Percentiles rank a stretch among this genome's conserved stretches.
phyloP scores from a whole-genome alignment of 2,329 filamentous ascomycete genomes.

The Verticillium dahliae region DNA sequence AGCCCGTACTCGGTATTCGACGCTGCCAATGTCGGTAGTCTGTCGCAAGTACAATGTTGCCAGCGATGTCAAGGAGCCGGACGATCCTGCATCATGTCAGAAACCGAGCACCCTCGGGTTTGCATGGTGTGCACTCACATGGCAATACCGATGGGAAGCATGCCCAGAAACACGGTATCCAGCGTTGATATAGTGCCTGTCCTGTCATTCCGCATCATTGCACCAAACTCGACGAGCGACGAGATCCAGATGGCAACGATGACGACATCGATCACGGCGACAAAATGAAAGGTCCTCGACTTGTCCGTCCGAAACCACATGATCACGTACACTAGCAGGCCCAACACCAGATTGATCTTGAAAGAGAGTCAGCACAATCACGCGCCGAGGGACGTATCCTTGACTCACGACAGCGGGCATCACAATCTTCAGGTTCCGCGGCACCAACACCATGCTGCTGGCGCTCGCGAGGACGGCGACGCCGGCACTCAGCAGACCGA shows the following conservation, averaged over 20 bases:
- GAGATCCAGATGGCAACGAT: slow-evolving; percentile 24
- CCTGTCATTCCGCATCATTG: neutral
- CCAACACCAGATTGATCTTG: slow-evolving; percentile 28
- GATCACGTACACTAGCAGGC: slow-evolving; percentile 26
- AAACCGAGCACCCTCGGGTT: neutral
- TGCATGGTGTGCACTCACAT: slow-evolving; percentile 21
- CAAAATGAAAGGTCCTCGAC: slow-evolving; percentile 31
- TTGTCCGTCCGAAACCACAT: slow-evolving; percentile 24
- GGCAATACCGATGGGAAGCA: slow-evolving; percentile 24
- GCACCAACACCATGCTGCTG: slow-evolving; percentile 22
- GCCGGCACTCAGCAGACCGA: slow-evolving; percentile 26
- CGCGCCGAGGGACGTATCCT: neutral
- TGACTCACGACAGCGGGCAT: slow-evolving; percentile 22
- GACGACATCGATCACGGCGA: slow-evolving; percentile 25
- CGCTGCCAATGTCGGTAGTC: slow-evolving; percentile 32
- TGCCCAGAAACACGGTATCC: slow-evolving; percentile 12
- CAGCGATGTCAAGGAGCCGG: slow-evolving; percentile 29
- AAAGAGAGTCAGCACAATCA: slow-evolving; percentile 1
- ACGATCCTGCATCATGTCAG: slow-evolving; percentile 21
- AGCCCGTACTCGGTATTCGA: slow-evolving; percentile 17
- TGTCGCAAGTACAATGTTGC: slow-evolving; percentile 28
- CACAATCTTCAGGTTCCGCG: slow-evolving; percentile 6
- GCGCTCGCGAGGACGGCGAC: slow-evolving; percentile 7
- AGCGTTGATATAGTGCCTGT: slow-evolving; percentile 3
- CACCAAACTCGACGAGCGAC: slow-evolving; percentile 10